A percentile compares a stretch with the other conserved stretches of the same genome.
Evolutionary conservation across 2,329 filamentous ascomycete genomes (phyloP).

Genomic region (Sporothrix euskadiensis): DNA sequence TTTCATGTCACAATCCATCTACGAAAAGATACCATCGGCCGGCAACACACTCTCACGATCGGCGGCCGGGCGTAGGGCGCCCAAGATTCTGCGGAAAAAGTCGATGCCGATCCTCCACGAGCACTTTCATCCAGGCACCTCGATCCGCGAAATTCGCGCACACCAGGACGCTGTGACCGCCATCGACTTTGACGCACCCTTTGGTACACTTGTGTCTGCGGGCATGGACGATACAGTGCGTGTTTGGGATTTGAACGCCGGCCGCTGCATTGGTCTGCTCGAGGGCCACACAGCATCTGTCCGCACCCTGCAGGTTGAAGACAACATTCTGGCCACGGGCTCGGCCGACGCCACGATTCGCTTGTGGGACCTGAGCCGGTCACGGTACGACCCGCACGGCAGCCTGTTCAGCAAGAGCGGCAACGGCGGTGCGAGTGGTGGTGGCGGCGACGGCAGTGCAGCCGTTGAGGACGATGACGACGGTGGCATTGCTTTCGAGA

Average conservation of each 20-base stretch:
- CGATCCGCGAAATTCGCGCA: slow-evolving; percentile 83
- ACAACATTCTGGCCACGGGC: slow-evolving; percentile 92
- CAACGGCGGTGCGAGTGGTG: slow-evolving; percentile 54
- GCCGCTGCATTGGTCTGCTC: slow-evolving; percentile 84
- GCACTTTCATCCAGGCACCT: slow-evolving; percentile 85
- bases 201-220: slow-evolving; percentile 90
- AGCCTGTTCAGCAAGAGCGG: slow-evolving; percentile 57
- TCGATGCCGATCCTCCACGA: slow-evolving; percentile 96
- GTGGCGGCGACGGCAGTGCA: slow-evolving; percentile 53
- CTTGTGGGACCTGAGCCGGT: slow-evolving; percentile 90
- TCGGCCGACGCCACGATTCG: slow-evolving; percentile 93
- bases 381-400: slow-evolving; percentile 74
- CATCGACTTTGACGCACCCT: slow-evolving; percentile 94
- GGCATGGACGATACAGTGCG: slow-evolving; percentile 90
- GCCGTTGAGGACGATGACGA: slow-evolving; percentile 59
- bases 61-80: slow-evolving; percentile 42
- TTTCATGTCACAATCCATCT: slow-evolving; percentile 98
- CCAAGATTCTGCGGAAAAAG: slow-evolving; percentile 65
- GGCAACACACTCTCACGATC: slow-evolving; percentile 52
- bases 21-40: slow-evolving; percentile 76
- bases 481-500: slow-evolving; percentile 71
- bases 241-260: slow-evolving; percentile 95
- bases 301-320: slow-evolving; percentile 86
- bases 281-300: slow-evolving; percentile 96
- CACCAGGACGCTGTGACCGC: slow-evolving; percentile 87